phyloP scores from a whole-genome alignment of 805 yeast genomes.

The Saccharomycopsis vini region DNA sequence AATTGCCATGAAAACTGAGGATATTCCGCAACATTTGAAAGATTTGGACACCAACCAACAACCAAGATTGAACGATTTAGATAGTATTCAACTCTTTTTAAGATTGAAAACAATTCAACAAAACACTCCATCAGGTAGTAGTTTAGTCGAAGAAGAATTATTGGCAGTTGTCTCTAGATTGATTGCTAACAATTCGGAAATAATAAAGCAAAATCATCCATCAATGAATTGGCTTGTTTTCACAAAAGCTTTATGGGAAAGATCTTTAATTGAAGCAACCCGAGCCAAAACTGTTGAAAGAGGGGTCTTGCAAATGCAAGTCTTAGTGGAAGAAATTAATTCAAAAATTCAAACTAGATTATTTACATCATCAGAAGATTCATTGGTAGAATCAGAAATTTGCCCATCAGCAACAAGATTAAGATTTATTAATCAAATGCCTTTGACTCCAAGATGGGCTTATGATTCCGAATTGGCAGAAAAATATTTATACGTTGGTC shows the following conservation, averaged over 20 bases:
- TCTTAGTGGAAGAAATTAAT: slow-evolving; percentile 82
- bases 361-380: slow-evolving; percentile 29
- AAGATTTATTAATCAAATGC: slow-evolving; percentile 62
- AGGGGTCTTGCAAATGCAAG: slow-evolving; percentile 87
- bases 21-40: slow-evolving; percentile 47
- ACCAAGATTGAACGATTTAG: slow-evolving; percentile 62
- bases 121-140: slow-evolving; percentile 62
- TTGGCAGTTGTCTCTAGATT: slow-evolving; percentile 67
- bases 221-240: slow-evolving; percentile 66
- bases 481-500: slow-evolving; percentile 76
- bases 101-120: slow-evolving; percentile 55
- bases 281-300: slow-evolving; percentile 85
- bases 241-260: slow-evolving; percentile 79
- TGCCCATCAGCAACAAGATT: slow-evolving; percentile 45
- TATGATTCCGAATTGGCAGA: slow-evolving; percentile 80
- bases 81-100: slow-evolving; percentile 64
- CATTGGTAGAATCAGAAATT: slow-evolving; percentile 20
- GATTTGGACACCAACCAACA: slow-evolving; percentile 72
- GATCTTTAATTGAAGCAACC: slow-evolving; percentile 74
- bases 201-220: slow-evolving; percentile 34
- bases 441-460: slow-evolving; percentile 76
- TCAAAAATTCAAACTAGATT: slow-evolving; percentile 49
- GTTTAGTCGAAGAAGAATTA: slow-evolving; percentile 75
- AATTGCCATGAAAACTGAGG: slow-evolving; percentile 49
- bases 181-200: slow-evolving; percentile 25